These are phyloP conservation scores for Harringtonia aguacate DNA, from an alignment of 2,329 filamentous ascomycete genomes.

Conservation along the genomic window DNA sequence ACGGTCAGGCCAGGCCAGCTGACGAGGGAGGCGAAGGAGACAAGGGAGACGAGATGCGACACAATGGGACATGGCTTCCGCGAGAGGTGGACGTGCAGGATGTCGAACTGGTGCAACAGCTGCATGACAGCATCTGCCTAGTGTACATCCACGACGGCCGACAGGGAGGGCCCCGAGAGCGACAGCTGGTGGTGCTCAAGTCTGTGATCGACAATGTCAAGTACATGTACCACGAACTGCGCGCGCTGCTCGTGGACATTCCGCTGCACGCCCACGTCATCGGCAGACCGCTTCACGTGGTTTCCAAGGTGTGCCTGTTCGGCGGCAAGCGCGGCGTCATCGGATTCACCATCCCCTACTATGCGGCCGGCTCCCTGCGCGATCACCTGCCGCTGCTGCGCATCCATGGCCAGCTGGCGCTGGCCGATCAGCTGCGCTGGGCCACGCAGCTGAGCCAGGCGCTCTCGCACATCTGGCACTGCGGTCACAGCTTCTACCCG, in stretches of 20 bases:
- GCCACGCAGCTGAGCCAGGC: constrained; percentile 40
- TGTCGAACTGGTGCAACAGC: constrained; percentile 39
- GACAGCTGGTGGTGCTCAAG: constrained; percentile 42
- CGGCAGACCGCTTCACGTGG: constrained; percentile 37
- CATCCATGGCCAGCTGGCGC: constrained; percentile 30
- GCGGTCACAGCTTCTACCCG: constrained; percentile 40
- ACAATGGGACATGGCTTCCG: constrained; percentile 24
- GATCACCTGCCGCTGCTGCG: constrained; percentile 42
- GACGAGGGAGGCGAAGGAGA: neutral
- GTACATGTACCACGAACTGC: constrained; percentile 51
- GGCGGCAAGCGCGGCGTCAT: constrained; percentile 43
- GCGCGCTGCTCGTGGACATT: constrained; percentile 37
- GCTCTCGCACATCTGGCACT: constrained; percentile 36
- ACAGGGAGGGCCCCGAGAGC: neutral
- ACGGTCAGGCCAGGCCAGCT: no score
- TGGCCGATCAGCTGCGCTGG: constrained; percentile 40
- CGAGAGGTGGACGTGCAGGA: constrained; percentile 35
- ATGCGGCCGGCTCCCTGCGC: constrained; percentile 42
- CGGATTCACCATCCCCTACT: constrained; percentile 46
- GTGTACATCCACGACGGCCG: constrained; percentile 25
- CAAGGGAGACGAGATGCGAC: neutral
- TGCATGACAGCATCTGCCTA: constrained; percentile 50
- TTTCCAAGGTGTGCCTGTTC: constrained; percentile 45
- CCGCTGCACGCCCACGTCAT: constrained; percentile 43
- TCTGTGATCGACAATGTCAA: constrained; percentile 46